Conservation (phyloP, 2,329 filamentous ascomycete species). For the Aspergillus nomiae region DNA sequence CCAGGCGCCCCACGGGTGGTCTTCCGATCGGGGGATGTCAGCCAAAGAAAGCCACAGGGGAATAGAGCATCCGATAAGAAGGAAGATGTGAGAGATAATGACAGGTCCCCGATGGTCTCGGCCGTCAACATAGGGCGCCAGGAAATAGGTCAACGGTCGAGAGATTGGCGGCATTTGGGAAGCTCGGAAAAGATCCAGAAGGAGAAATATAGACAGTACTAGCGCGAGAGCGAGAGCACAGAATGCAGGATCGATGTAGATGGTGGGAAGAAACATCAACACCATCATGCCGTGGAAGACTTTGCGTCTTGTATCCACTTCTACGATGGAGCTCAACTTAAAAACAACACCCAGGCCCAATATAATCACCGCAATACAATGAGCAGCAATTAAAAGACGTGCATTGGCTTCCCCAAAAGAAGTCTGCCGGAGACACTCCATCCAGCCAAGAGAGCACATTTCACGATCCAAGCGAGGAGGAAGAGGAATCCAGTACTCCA, state of each 20-base stretch:
- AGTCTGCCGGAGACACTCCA: constrained; percentile 64
- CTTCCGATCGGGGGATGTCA: constrained; percentile 61
- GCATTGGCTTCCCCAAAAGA: constrained; percentile 76
- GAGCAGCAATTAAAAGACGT: constrained; percentile 72
- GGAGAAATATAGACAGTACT: constrained; percentile 78
- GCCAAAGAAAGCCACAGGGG: constrained; percentile 88
- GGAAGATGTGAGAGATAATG: constrained; percentile 93
- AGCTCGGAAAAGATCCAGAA: constrained; percentile 86
- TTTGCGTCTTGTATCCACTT: constrained; percentile 94
- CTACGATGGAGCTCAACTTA: constrained; percentile 71
- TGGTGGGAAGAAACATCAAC: constrained; percentile 85
- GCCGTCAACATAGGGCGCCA: constrained; percentile 92
- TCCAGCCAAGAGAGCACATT: constrained; percentile 58
- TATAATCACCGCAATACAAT: constrained; percentile 71
- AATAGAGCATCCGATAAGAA: constrained; percentile 91
- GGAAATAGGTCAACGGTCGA: constrained; percentile 79
- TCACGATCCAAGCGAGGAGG: constrained; percentile 50
- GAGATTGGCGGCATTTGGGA: constrained; percentile 89
- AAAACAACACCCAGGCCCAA: constrained; percentile 75
- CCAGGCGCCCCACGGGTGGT: constrained; percentile 68
- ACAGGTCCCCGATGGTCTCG: constrained; percentile 90
- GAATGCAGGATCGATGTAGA: constrained; percentile 83
- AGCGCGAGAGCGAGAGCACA: constrained; percentile 77
- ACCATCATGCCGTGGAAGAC: constrained; percentile 99
- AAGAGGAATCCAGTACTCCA: constrained; percentile 75